A percentile compares a stretch with the other conserved stretches of the same genome.
phyloP scores from a whole-genome alignment of 2,329 filamentous ascomycete species.

The Curvularia lunata region DNA sequence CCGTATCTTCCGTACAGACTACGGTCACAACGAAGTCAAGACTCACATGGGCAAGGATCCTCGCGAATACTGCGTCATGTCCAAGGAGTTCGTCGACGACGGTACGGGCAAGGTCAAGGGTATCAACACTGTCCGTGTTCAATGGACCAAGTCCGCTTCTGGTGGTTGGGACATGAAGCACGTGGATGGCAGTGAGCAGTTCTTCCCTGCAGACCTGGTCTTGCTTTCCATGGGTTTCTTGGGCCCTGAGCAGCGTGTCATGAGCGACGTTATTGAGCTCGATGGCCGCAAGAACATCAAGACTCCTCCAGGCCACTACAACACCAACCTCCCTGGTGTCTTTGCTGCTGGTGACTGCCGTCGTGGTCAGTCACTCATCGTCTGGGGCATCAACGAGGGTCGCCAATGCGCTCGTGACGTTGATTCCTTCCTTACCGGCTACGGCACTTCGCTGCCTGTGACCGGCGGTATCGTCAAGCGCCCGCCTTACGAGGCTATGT shows the following conservation, averaged over 20 bases:
- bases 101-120: slow-evolving; percentile 88
- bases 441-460: slow-evolving; percentile 77
- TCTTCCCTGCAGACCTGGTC: slow-evolving; percentile 95
- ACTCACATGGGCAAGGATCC: slow-evolving; percentile 96
- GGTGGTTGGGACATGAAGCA: slow-evolving; percentile 99
- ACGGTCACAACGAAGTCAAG: slow-evolving; percentile 93
- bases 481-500: slow-evolving; percentile 73
- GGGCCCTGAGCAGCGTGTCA: slow-evolving; percentile 85
- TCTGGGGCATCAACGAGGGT: slow-evolving; percentile 98
- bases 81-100: slow-evolving; percentile 92
- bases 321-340: slow-evolving; percentile 84
- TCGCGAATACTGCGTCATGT: slow-evolving; percentile 98
- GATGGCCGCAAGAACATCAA: slow-evolving; percentile 96
- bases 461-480: slow-evolving; percentile 92
- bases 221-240: slow-evolving; percentile 97
- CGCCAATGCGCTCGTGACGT: slow-evolving; percentile 91
- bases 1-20: slow-evolving; percentile 97
- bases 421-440: slow-evolving; percentile 82
- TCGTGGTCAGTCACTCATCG: slow-evolving; percentile 92
- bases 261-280: slow-evolving; percentile 88
- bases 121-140: slow-evolving; percentile 93
- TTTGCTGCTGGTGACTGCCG: slow-evolving; percentile 96
- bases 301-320: slow-evolving; percentile 85
- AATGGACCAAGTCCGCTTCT: slow-evolving; percentile 88
- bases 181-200: slow-evolving; percentile 88